Conservation (phyloP, 2,329 filamentous ascomycete genomes). For the Pseudogymnoascus verrucosus region DNA sequence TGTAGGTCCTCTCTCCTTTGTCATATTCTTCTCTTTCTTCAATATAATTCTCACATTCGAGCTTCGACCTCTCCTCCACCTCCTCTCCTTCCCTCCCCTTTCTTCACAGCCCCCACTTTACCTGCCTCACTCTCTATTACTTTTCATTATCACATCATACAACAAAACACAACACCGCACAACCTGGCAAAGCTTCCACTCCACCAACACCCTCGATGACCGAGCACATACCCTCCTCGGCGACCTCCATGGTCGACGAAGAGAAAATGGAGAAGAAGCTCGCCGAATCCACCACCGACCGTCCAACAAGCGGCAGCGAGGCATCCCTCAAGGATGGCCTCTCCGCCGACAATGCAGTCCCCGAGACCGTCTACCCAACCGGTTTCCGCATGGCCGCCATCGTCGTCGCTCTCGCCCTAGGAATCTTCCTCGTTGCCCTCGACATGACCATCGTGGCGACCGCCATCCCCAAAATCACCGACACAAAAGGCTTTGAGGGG, state of each 20-base stretch:
- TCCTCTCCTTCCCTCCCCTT: not conserved
- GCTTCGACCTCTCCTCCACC: not conserved
- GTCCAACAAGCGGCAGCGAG: not conserved
- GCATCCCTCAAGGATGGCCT: not conserved
- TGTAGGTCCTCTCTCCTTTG: slow-evolving; percentile 16
- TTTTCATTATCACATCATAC: not conserved
- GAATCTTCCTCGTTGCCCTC: slow-evolving; percentile 37
- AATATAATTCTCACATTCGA: not conserved
- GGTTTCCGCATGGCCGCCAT: slow-evolving; percentile 31
- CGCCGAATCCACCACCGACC: not conserved
- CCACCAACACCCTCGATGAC: not conserved
- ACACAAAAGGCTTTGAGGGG: slow-evolving; percentile 37
- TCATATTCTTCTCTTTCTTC: slow-evolving; percentile 23
- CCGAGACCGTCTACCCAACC: slow-evolving; percentile 23
- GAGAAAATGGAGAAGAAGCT: not conserved
- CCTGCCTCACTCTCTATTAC: not conserved
- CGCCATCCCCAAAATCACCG: slow-evolving; percentile 48
- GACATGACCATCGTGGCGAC: slow-evolving; percentile 49
- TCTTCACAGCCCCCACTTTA: not conserved
- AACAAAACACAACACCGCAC: not conserved
- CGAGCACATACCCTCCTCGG: not conserved
- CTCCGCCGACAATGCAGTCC: slow-evolving; percentile 9
- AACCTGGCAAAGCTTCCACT: not conserved
- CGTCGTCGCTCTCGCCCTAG: slow-evolving; percentile 38
- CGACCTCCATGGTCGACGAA: not conserved